Percentiles rank a stretch among this genome's conserved stretches.
Conservation (phyloP, 306 rosid species). For the Lathyrus sativus region DNA sequence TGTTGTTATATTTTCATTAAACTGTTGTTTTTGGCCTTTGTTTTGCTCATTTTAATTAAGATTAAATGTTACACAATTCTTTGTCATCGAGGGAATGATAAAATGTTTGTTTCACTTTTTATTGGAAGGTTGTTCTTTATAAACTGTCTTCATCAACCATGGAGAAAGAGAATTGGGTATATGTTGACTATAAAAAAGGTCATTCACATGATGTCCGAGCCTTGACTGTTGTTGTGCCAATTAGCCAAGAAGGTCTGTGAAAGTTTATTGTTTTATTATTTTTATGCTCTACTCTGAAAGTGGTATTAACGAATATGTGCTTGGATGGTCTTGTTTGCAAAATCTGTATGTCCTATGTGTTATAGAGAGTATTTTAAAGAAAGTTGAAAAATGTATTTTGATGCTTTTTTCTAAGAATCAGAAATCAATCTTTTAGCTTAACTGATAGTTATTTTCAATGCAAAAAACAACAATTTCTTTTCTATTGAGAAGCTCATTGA, state of each 20-base stretch:
- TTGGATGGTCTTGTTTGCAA: slow-evolving; percentile 18
- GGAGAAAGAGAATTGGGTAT: slow-evolving; percentile 83
- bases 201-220: slow-evolving; percentile 91
- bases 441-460: slow-evolving; percentile 12
- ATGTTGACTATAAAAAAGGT: slow-evolving; percentile 73
- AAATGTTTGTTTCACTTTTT: slow-evolving; percentile 34
- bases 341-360: slow-evolving; percentile 4
- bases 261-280: slow-evolving; percentile 1
- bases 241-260: slow-evolving; percentile 72
- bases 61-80: neutral
- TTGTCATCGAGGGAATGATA: slow-evolving; percentile 14
- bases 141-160: slow-evolving; percentile 19
- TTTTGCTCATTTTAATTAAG: neutral
- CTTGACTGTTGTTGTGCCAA: slow-evolving; percentile 85
- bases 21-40: neutral
- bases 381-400: neutral
- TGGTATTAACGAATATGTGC: neutral
- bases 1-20: slow-evolving; percentile 2
- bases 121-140: slow-evolving; percentile 77
- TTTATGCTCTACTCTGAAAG: neutral
- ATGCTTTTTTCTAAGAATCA: neutral
- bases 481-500: slow-evolving; percentile 7
- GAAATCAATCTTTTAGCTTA: neutral
- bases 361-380: neutral
- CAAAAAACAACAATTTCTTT: neutral